Percentiles rank a stretch among this genome's conserved stretches.
Conservation (phyloP, 139 green algal genomes). For the Chlorella sp. region DNA sequence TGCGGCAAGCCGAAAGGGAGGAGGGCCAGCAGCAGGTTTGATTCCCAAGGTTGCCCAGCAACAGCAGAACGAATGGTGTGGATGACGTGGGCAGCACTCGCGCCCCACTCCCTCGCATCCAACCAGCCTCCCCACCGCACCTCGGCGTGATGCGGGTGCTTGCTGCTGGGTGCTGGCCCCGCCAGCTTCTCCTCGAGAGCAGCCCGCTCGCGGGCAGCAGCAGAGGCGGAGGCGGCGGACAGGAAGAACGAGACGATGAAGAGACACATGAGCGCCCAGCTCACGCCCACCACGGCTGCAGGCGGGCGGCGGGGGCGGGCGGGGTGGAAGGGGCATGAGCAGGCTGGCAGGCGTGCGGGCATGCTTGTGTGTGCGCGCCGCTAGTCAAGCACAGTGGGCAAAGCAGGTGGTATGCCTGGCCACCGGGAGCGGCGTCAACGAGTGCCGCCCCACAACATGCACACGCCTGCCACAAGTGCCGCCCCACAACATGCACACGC, state of each 20-base stretch:
- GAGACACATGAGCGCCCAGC: background rate
- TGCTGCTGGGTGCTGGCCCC: background rate
- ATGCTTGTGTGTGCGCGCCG: background rate
- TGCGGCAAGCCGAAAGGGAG: too few species aligned
- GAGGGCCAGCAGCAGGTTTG: too few species aligned
- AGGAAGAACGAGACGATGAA: conserved; percentile 17
- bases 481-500: too few species aligned
- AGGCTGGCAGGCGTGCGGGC: background rate
- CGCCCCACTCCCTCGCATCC: too few species aligned
- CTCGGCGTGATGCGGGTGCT: background rate
- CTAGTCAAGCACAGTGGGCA: too few species aligned
- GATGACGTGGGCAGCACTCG: background rate
- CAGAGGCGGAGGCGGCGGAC: background rate
- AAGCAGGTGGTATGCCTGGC: background rate
- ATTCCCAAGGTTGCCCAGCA: too few species aligned
- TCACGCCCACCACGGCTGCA: conserved; percentile 21
- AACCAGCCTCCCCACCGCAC: too few species aligned
- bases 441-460: background rate
- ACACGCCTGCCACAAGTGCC: too few species aligned
- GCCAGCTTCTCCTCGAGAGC: too few species aligned
- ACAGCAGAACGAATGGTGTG: too few species aligned
- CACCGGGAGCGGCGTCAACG: background rate
- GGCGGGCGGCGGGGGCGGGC: background rate
- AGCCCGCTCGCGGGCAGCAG: background rate
- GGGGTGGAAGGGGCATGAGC: background rate